These are phyloP conservation scores for Hortiboletus campestris DNA, from an alignment of 768 basidiomycete species.

Conservation along the genomic window DNA sequence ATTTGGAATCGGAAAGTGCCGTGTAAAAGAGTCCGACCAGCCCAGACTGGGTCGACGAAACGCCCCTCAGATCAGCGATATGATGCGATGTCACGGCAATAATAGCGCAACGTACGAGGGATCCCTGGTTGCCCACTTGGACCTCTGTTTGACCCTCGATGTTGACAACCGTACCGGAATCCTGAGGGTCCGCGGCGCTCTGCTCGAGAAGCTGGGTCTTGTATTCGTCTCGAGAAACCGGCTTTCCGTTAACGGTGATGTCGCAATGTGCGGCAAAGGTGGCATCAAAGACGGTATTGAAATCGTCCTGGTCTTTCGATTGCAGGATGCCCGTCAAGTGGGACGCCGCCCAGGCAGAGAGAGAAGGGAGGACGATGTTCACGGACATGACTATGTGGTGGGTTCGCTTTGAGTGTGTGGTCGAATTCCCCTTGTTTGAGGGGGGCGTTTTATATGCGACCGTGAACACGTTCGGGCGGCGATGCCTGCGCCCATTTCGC, in stretches of 20 bases:
- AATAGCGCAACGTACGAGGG: conserved; percentile 19
- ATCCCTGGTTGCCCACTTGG: conserved; percentile 24
- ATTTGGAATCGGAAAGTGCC: conserved; percentile 32
- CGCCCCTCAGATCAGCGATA: neutral
- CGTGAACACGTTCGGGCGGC: neutral
- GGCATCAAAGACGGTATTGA: conserved; percentile 39
- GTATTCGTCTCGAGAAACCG: conserved; percentile 40
- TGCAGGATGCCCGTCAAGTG: conserved; percentile 38
- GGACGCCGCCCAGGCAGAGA: conserved; percentile 42
- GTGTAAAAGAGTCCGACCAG: conserved; percentile 40
- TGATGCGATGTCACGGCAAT: neutral
- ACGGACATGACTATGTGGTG: conserved; percentile 19
- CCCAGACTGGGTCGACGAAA: conserved; percentile 16
- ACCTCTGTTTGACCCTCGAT: conserved; percentile 30
- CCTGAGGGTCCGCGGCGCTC: conserved; percentile 21
- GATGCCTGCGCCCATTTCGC: neutral
- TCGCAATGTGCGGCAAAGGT: conserved; percentile 38
- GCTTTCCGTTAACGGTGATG: conserved; percentile 42
- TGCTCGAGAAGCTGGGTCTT: conserved; percentile 34
- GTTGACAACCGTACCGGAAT: conserved; percentile 18
- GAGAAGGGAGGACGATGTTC: conserved; percentile 38
- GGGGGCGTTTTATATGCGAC: conserved; percentile 12
- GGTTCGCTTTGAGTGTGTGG: neutral
- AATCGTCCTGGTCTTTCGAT: conserved; percentile 36
- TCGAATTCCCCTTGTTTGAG: neutral